A percentile compares a stretch with the other conserved stretches of the same genome.
Evolutionary conservation across 129 eudicot genomes (phyloP).

Genomic region (Pulicaria dysenterica): DNA sequence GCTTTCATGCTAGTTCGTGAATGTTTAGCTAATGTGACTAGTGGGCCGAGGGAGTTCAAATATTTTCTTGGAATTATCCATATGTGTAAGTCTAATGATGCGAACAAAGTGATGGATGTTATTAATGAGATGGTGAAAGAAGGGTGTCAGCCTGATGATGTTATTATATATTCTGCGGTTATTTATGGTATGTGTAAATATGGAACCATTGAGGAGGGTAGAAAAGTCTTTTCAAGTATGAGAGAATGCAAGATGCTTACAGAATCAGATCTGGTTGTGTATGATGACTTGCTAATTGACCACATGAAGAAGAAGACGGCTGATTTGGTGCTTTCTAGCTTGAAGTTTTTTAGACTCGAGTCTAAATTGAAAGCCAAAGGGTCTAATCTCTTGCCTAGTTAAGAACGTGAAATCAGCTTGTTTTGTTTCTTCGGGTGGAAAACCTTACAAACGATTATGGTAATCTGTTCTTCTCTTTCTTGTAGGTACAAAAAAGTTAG

Average conservation of each 20-base stretch:
- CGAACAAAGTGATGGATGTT: conserved; percentile 61
- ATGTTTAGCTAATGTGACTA: conserved; percentile 68
- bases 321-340: conserved; percentile 75
- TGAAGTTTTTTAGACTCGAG: conserved; percentile 87
- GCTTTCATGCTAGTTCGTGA: conserved; percentile 77
- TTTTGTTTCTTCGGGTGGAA: background rate
- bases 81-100: conserved; percentile 72
- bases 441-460: no score
- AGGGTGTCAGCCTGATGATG: conserved; percentile 53
- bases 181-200: conserved; percentile 81
- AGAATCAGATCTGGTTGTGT: conserved; percentile 66
- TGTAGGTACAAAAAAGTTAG: no score
- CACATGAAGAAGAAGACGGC: conserved; percentile 89
- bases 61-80: conserved; percentile 69
- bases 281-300: conserved; percentile 82
- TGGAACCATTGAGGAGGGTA: conserved; percentile 89
- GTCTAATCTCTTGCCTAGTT: conserved; percentile 55
- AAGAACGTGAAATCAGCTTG: conserved; percentile 29
- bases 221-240: conserved; percentile 63
- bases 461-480: no score
- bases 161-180: conserved; percentile 58
- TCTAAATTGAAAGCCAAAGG: conserved; percentile 75
- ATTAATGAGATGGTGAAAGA: conserved; percentile 70
- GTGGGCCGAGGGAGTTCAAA: conserved; percentile 79
- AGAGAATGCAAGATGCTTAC: conserved; percentile 57